A percentile compares a stretch with the other conserved stretches of the same genome.
phyloP scores from a whole-genome alignment of 768 basidiomycete genomes.

The Trametes sanguinea region DNA sequence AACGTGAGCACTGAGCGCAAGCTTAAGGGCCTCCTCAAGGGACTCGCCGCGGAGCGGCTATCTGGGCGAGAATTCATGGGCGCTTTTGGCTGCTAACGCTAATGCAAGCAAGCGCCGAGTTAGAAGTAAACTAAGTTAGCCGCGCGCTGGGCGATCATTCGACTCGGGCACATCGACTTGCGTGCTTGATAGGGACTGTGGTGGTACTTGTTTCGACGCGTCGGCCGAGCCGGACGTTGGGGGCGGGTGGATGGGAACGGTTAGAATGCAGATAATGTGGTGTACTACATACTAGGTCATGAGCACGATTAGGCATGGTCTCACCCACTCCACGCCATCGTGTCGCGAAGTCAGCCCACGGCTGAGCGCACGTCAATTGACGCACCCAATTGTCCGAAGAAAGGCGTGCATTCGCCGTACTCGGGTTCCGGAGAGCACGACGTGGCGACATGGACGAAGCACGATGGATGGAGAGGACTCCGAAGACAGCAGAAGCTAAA shows the following conservation, averaged over 20 bases:
- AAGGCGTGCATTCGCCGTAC: background rate
- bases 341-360: background rate
- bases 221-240: slow-evolving; percentile 6
- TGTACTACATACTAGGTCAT: background rate
- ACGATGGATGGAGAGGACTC: background rate
- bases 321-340: background rate
- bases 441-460: background rate
- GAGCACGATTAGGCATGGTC: background rate
- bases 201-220: background rate
- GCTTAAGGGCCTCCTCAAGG: no score
- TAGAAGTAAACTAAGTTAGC: background rate
- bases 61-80: no score
- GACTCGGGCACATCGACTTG: background rate
- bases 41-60: no score
- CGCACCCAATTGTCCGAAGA: background rate
- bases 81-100: no score
- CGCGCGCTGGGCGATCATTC: background rate
- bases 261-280: slow-evolving; percentile 1
- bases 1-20: no score
- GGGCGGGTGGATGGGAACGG: background rate
- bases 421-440: no score
- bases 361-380: slow-evolving; percentile 4
- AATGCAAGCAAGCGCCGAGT: no score
- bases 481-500: background rate
- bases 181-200: background rate